Conservation (phyloP, 2,329 filamentous ascomycete species). For the Venturia oleaginea region DNA sequence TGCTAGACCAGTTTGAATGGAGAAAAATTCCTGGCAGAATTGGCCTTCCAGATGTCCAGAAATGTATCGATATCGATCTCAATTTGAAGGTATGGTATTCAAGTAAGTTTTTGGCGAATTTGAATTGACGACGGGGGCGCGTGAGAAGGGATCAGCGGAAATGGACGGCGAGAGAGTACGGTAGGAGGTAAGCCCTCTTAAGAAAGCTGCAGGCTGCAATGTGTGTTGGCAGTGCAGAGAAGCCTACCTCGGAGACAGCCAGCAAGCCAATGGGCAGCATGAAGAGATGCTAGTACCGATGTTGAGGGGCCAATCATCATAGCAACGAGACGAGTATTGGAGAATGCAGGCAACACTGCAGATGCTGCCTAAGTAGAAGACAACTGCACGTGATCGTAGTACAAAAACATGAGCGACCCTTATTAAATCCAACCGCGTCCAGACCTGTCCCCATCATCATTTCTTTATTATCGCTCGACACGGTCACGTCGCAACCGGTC, state of each 20-base stretch:
- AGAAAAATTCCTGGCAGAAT: no score
- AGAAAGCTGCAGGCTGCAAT: background rate
- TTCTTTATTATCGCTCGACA: background rate
- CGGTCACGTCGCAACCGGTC: slow-evolving; percentile 4
- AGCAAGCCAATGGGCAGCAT: background rate
- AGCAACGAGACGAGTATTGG: background rate
- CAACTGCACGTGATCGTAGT: background rate
- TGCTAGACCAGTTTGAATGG: no score
- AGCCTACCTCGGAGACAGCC: background rate
- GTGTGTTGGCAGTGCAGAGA: background rate
- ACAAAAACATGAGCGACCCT: background rate
- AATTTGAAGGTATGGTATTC: no score
- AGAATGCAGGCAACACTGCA: background rate
- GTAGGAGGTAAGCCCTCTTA: background rate
- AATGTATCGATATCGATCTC: no score
- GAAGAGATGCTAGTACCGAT: no score
- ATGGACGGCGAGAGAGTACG: background rate
- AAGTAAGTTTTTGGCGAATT: no score
- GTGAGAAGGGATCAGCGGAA: background rate
- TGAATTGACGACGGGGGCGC: no score
- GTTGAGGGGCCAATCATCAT: background rate
- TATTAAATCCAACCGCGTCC: background rate
- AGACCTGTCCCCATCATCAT: background rate
- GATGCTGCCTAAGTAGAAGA: background rate
- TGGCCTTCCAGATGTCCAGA: no score